Percentiles rank a stretch among this genome's conserved stretches.
phyloP scores from a whole-genome alignment of 2,329 filamentous ascomycete species.

The Aspergillus versicolor region DNA sequence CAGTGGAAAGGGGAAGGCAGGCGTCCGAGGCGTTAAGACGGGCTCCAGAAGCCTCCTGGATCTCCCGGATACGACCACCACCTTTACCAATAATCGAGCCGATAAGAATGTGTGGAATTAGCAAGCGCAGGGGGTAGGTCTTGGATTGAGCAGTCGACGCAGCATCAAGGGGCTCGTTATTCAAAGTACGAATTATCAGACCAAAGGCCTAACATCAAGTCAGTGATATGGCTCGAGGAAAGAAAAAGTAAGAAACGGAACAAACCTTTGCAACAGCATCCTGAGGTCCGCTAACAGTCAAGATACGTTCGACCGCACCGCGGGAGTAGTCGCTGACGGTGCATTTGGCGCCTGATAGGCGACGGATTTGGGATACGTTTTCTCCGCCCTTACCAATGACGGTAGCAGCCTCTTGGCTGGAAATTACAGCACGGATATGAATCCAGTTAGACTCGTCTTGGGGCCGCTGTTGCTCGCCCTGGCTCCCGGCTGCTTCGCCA shows the following conservation, averaged over 20 bases:
- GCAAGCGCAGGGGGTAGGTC: constrained; percentile 91
- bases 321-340: constrained; percentile 98
- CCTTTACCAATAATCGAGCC: constrained; percentile 98
- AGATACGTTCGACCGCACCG: constrained; percentile 92
- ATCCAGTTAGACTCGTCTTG: constrained; percentile 96
- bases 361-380: constrained; percentile 95
- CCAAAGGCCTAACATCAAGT: constrained; percentile 73
- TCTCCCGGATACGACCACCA: constrained; percentile 93
- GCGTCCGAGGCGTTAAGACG: constrained; percentile 95
- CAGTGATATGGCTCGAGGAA: constrained; percentile 8
- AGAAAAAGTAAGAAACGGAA: constrained; percentile 23
- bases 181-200: constrained; percentile 94
- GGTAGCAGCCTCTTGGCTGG: constrained; percentile 93
- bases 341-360: constrained; percentile 94
- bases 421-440: constrained; percentile 94
- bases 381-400: constrained; percentile 98
- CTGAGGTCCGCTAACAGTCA: constrained; percentile 94
- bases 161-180: constrained; percentile 89
- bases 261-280: constrained; percentile 93
- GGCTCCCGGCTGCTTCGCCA: constrained; percentile 50
- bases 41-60: constrained; percentile 95
- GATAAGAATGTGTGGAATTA: constrained; percentile 95
- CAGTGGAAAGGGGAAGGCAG: constrained; percentile 89
- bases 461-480: constrained; percentile 46
- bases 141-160: constrained; percentile 91